A percentile compares a stretch with the other conserved stretches of the same genome.
Conservation (phyloP, 2,329 filamentous ascomycete species). For the Penicillium sp. region DNA sequence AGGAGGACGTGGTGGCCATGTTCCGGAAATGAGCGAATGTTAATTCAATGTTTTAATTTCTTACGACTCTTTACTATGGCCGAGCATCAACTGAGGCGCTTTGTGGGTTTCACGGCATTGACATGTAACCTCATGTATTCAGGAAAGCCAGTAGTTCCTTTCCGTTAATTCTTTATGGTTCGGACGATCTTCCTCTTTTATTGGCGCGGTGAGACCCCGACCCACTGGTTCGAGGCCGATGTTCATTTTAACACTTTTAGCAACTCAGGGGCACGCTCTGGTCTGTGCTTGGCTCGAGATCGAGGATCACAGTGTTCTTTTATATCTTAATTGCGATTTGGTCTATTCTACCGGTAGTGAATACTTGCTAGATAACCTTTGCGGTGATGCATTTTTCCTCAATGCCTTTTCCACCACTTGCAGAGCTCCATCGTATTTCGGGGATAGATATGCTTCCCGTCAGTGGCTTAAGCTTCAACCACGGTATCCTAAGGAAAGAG, state of each 20-base stretch:
- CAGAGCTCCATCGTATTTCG: neutral
- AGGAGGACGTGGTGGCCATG: slow-evolving; percentile 45
- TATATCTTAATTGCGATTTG: neutral
- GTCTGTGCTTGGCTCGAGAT: slow-evolving; percentile 18
- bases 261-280: slow-evolving; percentile 18
- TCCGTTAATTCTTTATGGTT: neutral
- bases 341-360: neutral
- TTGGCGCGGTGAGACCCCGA: slow-evolving; percentile 8
- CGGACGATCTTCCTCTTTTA: neutral
- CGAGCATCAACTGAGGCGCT: neutral
- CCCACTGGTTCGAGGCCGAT: slow-evolving; percentile 19
- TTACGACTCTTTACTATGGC: neutral
- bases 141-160: neutral
- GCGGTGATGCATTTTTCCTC: neutral
- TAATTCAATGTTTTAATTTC: neutral
- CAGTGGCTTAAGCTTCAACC: neutral
- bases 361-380: slow-evolving; percentile 1
- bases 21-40: slow-evolving; percentile 38
- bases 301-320: slow-evolving; percentile 2
- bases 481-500: neutral
- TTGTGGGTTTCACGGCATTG: neutral
- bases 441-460: neutral
- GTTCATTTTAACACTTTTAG: slow-evolving; percentile 2
- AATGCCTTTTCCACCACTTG: slow-evolving; percentile 1
- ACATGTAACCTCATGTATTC: too few species aligned